These are phyloP conservation scores for Saccharomycopsis phalli DNA, from an alignment of 1,139 yeast genomes.

Conservation along the genomic window DNA sequence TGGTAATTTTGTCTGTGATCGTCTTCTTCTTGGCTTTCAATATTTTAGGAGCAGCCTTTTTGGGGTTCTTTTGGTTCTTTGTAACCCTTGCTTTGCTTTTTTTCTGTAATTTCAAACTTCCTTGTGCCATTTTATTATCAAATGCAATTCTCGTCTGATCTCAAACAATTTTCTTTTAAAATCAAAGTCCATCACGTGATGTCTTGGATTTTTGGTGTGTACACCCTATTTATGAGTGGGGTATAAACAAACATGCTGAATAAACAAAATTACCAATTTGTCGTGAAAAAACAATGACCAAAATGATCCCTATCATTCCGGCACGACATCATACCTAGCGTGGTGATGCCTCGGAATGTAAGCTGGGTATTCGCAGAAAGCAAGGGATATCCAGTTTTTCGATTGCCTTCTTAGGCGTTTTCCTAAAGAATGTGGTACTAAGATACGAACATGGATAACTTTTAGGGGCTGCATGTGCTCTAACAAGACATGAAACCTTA, in stretches of 20 bases:
- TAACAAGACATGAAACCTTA: background rate
- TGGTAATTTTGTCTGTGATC: slow-evolving; percentile 20
- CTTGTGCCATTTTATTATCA: slow-evolving; percentile 36
- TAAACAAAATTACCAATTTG: too few relatives aligned
- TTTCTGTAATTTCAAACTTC: slow-evolving; percentile 35
- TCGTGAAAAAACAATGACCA: too few relatives aligned
- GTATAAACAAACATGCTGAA: too few relatives aligned
- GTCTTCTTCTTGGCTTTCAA: slow-evolving; percentile 34
- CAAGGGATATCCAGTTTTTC: too few relatives aligned
- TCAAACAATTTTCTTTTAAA: background rate
- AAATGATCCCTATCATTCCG: too few relatives aligned
- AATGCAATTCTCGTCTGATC: background rate
- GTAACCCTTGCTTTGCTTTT: slow-evolving; percentile 35
- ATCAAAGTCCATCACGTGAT: too few relatives aligned
- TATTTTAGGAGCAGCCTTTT: slow-evolving; percentile 37
- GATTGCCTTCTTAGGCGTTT: slow-evolving; percentile 1
- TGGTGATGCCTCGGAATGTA: too few relatives aligned
- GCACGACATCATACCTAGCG: too few relatives aligned
- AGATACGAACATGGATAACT: background rate
- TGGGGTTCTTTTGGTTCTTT: slow-evolving; percentile 37
- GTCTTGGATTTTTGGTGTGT: too few relatives aligned
- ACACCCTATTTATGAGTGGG: too few relatives aligned
- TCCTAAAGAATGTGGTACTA: background rate
- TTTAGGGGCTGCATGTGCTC: background rate
- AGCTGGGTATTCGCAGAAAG: too few relatives aligned